A percentile compares a stretch with the other conserved stretches of the same genome.
These are phyloP conservation scores for Diaporthe citri DNA, from an alignment of 2,329 filamentous ascomycete genomes.

Conservation along the genomic window DNA sequence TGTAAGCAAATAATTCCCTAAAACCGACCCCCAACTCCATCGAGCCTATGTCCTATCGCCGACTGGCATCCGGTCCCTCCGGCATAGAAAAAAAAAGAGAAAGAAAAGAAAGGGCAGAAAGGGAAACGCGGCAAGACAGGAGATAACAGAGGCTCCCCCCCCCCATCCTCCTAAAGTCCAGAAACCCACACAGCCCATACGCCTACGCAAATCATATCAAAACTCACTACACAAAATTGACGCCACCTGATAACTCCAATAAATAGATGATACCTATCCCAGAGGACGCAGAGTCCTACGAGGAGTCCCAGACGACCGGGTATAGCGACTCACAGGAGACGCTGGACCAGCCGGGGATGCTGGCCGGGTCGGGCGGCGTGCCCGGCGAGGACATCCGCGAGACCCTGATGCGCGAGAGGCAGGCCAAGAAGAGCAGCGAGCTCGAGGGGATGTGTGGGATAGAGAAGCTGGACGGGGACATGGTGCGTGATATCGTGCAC, in stretches of 20 bases:
- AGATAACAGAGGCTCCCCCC: not conserved
- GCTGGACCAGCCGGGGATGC: slow-evolving; percentile 60
- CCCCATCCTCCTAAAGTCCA: too few species aligned
- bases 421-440: slow-evolving; percentile 23
- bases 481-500: slow-evolving; percentile 23
- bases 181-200: not conserved
- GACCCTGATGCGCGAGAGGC: slow-evolving; percentile 2
- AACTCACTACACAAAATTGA: too few species aligned
- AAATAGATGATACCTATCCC: slow-evolving; percentile 76
- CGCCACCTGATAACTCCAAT: not conserved
- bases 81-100: not conserved
- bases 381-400: slow-evolving; percentile 8
- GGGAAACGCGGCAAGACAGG: too few species aligned
- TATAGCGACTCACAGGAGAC: slow-evolving; percentile 59
- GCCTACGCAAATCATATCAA: not conserved
- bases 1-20: not conserved
- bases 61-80: not conserved
- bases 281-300: slow-evolving; percentile 70
- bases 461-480: slow-evolving; percentile 19
- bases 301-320: slow-evolving; percentile 60
- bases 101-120: not conserved
- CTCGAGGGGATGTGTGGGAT: slow-evolving; percentile 19
- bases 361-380: slow-evolving; percentile 51
- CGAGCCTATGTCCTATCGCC: not conserved
- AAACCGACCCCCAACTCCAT: not conserved